These are phyloP conservation scores for Pseudogymnoascus sp. DNA, from an alignment of 2,329 filamentous ascomycete species.

Conservation along the genomic window DNA sequence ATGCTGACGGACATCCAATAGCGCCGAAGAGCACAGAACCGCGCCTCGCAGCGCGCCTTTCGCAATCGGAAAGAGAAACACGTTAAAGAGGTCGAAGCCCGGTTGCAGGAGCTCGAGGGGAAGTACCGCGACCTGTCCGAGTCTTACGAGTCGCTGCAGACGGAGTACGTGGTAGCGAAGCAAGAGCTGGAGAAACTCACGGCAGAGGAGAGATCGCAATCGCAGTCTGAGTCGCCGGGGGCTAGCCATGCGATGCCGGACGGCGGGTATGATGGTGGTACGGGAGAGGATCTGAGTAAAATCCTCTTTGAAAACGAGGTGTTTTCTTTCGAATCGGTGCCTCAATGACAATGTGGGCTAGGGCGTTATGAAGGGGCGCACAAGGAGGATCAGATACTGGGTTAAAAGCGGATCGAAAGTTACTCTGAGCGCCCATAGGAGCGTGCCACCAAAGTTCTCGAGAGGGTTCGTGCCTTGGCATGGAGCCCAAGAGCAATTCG, in stretches of 20 bases:
- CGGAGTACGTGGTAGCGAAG: slow-evolving; percentile 27
- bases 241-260: not conserved
- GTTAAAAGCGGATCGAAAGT: not conserved
- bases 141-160: slow-evolving; percentile 45
- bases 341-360: not conserved
- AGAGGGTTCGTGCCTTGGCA: not conserved
- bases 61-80: slow-evolving; percentile 58
- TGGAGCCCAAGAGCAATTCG: not conserved
- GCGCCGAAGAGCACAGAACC: slow-evolving; percentile 53
- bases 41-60: slow-evolving; percentile 54
- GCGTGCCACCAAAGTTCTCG: not conserved
- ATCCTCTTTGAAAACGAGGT: not conserved
- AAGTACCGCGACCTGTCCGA: slow-evolving; percentile 49
- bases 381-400: not conserved
- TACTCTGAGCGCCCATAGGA: not conserved
- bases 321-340: not conserved
- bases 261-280: not conserved
- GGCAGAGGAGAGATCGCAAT: not conserved
- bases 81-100: slow-evolving; percentile 54
- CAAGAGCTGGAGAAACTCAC: slow-evolving; percentile 24
- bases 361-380: not conserved
- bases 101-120: slow-evolving; percentile 46
- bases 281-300: not conserved
- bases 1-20: slow-evolving; percentile 24
- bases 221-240: not conserved